Evolutionary conservation across 805 yeast genomes (phyloP).

Genomic region (Zygosaccharomyces bisporus): DNA sequence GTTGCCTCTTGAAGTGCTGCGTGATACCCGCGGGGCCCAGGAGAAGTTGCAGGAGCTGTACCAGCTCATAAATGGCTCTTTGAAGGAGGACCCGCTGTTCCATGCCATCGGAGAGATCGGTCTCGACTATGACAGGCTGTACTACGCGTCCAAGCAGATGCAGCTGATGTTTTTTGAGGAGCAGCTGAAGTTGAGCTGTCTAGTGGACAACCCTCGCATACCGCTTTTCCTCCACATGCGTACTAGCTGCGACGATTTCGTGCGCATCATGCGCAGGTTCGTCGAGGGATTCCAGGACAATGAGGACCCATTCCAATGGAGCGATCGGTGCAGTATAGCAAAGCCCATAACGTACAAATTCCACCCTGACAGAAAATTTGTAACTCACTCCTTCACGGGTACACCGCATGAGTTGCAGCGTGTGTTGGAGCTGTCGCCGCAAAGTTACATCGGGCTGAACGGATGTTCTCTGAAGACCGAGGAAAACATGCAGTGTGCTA

Average conservation of each 20-base stretch:
- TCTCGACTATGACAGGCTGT: conserved; percentile 85
- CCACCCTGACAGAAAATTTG: conserved; percentile 50
- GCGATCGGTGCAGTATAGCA: conserved; percentile 1
- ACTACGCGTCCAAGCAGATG: conserved; percentile 62
- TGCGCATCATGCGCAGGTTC: conserved; percentile 59
- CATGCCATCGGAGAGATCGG: conserved; percentile 95
- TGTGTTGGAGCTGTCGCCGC: conserved; percentile 43
- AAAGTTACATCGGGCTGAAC: conserved; percentile 68
- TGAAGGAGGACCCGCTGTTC: conserved; percentile 48
- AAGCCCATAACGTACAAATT: conserved; percentile 33
- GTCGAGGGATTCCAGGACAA: conserved; percentile 41
- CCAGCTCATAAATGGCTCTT: conserved; percentile 45
- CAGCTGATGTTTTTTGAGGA: conserved; percentile 65
- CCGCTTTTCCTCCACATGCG: conserved; percentile 93
- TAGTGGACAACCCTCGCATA: conserved; percentile 45
- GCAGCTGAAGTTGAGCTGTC: conserved; percentile 59
- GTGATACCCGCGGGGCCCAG: conserved; percentile 14
- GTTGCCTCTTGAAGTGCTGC: conserved; percentile 11
- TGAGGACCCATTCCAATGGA: conserved; percentile 23
- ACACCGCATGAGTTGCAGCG: conserved; percentile 56
- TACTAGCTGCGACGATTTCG: conserved; percentile 76
- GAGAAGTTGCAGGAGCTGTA: conserved; percentile 40
- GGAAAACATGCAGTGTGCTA: conserved; percentile 66
- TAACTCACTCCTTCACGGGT: conserved; percentile 95
- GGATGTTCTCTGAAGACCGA: conserved; percentile 87